Percentiles rank a stretch among this genome's conserved stretches.
phyloP scores from a whole-genome alignment of 805 yeast species.

The Yamadazyma phyllophila region DNA sequence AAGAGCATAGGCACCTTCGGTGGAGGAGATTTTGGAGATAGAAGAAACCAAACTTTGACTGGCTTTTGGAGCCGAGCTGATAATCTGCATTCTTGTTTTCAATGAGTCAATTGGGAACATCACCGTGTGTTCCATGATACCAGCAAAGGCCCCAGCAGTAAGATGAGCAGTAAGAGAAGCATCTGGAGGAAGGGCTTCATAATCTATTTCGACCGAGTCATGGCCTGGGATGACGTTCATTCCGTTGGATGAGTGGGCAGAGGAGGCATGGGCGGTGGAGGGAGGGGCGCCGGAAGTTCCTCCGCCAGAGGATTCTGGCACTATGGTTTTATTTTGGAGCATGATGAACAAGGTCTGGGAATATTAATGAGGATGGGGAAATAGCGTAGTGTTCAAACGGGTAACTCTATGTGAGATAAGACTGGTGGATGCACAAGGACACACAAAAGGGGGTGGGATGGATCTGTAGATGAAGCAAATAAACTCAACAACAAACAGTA shows the following conservation, averaged over 20 bases:
- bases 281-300: background rate
- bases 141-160: slow-evolving; percentile 97
- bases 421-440: too few relatives aligned
- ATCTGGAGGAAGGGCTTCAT: slow-evolving; percentile 86
- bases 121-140: slow-evolving; percentile 96
- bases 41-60: slow-evolving; percentile 56
- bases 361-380: background rate
- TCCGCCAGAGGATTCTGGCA: background rate
- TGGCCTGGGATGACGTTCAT: slow-evolving; percentile 14
- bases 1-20: slow-evolving; percentile 83
- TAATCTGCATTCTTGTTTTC: slow-evolving; percentile 90
- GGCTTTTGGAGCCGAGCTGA: slow-evolving; percentile 18
- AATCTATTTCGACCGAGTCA: slow-evolving; percentile 64
- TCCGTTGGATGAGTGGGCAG: background rate
- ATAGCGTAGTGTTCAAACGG: background rate
- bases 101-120: slow-evolving; percentile 97
- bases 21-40: slow-evolving; percentile 70
- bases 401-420: background rate
- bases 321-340: slow-evolving; percentile 2
- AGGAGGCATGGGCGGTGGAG: background rate
- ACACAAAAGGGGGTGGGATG: too few relatives aligned
- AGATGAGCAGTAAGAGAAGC: slow-evolving; percentile 82
- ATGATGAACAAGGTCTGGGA: background rate
- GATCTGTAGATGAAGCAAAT: too few relatives aligned
- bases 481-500: background rate